Conservation (phyloP, 2,329 filamentous ascomycete species). For the Trichophyton rubrum region DNA sequence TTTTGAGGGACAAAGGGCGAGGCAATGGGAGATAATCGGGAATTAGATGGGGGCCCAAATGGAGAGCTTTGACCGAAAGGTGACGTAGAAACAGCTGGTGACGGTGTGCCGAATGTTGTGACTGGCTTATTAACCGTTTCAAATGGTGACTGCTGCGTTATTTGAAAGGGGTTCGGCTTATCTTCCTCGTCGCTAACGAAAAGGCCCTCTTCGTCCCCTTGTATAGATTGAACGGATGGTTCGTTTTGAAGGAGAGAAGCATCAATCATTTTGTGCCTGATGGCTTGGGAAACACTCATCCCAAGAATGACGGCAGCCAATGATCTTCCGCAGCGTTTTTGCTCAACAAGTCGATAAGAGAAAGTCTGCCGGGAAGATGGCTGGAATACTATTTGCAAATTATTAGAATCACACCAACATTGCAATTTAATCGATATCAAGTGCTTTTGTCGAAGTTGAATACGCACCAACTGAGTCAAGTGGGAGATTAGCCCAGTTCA, state of each 20-base stretch:
- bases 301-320: slow-evolving; percentile 47
- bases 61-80: neutral
- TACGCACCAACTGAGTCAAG: slow-evolving; percentile 39
- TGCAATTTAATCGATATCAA: no score
- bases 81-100: neutral
- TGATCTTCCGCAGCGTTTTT: slow-evolving; percentile 44
- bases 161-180: neutral
- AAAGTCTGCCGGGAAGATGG: slow-evolving; percentile 41
- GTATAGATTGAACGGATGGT: slow-evolving; percentile 18
- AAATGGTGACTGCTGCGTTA: neutral
- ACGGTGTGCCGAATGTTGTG: neutral
- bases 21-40: slow-evolving; percentile 11
- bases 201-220: slow-evolving; percentile 23
- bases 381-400: slow-evolving; percentile 26
- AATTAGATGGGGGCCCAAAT: neutral
- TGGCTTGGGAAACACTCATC: slow-evolving; percentile 41
- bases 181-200: slow-evolving; percentile 28
- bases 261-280: slow-evolving; percentile 39
- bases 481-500: slow-evolving; percentile 37
- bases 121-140: neutral
- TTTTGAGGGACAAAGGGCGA: slow-evolving; percentile 9
- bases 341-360: slow-evolving; percentile 44
- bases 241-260: slow-evolving; percentile 24
- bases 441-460: neutral
- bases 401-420: neutral